Evolutionary conservation across 768 basidiomycete genomes (phyloP), one percentile per base, ranked within the genome.

Genomic region (Imleria badia): DNA sequence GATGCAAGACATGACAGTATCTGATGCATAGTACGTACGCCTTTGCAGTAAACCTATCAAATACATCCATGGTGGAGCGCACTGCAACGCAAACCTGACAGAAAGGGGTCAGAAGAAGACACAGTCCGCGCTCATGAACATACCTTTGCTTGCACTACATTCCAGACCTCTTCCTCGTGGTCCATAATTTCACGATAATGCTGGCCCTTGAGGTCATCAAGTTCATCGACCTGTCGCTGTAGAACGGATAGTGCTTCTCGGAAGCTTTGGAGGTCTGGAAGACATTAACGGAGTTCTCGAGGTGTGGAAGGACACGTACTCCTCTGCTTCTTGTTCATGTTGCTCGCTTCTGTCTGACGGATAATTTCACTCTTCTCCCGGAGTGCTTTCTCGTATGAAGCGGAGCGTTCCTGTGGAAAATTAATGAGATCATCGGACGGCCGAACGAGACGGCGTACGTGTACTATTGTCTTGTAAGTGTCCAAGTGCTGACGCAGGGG

Each of bases 121-220:
- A 30, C 41, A 12, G 29, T 15, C 20, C 7, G 31, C 31, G 34
- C 29, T n/a, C 31, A 23, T 35, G 20, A 51, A 14, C 35, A 69
- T 60, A 89, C 89, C 78, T 95, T 96, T 58, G 79, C 83, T 67
- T 95, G 85, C 7, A 96, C 91, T 14, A 84, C 82, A 62, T 94
- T 85, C 95, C 95, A 98, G n/a, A 93, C 88, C 70, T 96, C 87
- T 61, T 95, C 92, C 73, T 97, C 94, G 61, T 94, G 94, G 54
- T 91, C 90, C 46, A 94, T 74, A 49, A 96, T 93, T 62, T 93
- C 87, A 59, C 87, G 82, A 64, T 98, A 95, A 73, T 98, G 93
- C 8, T 81, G 78, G 9, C 76, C 81, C 66, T 95, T 96, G 52
- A 98, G 75, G 50, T 83, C 83, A 71, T 98, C 94, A 3, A 97